These are phyloP conservation scores for Lepidium campestre DNA, from an alignment of 441 rosid genomes.

Conservation along the genomic window DNA sequence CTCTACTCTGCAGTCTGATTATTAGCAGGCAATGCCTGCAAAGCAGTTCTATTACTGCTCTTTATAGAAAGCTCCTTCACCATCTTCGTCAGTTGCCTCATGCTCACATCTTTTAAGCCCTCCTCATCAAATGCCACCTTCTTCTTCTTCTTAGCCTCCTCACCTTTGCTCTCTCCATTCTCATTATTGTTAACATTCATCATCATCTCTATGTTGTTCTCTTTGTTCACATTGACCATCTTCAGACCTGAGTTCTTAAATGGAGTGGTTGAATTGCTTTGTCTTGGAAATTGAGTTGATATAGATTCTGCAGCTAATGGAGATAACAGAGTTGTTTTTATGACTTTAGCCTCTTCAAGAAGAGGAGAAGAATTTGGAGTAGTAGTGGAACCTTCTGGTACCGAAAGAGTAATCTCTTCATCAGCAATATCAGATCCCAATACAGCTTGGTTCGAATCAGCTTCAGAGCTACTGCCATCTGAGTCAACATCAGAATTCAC, in stretches of 20 bases:
- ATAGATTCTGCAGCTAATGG: conserved; percentile 30
- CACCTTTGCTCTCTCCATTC: background rate
- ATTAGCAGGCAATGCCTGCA: conserved; percentile 12
- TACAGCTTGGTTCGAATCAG: conserved; percentile 20
- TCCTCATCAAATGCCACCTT: conserved; percentile 19
- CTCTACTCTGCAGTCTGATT: conserved; percentile 8
- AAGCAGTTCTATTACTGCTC: conserved; percentile 9
- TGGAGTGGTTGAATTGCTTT: conserved; percentile 20
- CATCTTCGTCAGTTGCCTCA: conserved; percentile 24
- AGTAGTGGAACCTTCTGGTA: background rate
- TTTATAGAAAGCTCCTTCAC: conserved; percentile 14
- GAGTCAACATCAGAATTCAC: conserved; percentile 1
- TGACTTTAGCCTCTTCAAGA: background rate
- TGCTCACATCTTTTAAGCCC: conserved; percentile 8
- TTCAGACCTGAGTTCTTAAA: conserved; percentile 14
- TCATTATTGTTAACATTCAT: conserved; percentile 4
- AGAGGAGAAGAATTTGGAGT: background rate
- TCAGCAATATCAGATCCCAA: conserved; percentile 19
- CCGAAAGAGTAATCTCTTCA: conserved; percentile 11
- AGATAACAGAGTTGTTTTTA: background rate
- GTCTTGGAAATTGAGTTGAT: conserved; percentile 29
- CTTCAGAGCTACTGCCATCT: conserved; percentile 16
- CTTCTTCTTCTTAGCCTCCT: conserved; percentile 6
- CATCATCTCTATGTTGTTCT: conserved; percentile 14
- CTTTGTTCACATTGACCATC: conserved; percentile 15